Evolutionary conservation across 768 basidiomycete genomes (phyloP), one percentile per base, ranked within the genome.

Genomic region (Exidia glandulosa): DNA sequence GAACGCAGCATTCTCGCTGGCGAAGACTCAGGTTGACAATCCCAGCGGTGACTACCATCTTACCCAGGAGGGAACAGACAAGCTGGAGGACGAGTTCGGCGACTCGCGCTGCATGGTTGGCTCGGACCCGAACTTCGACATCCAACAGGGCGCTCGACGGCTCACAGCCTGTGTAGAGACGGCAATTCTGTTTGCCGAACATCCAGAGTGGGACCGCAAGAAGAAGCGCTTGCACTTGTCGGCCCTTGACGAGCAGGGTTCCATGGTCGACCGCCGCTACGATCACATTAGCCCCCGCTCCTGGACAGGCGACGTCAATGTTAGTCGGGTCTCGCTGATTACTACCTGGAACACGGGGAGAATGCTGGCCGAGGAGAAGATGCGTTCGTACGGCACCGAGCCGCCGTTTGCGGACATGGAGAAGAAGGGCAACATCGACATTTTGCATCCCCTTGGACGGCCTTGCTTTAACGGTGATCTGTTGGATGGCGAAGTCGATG

Each of bases 1-100:
- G 64, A 76, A 76, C 58, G 66, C 60, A 0, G 73, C 60, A 48
- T 76, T 75, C 57, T 76, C 75, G 57, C 66, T 76, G 23, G 74
- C 70, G 0, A 77, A 76, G 58, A 60, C 67, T 16, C 73, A 76
- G 48, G 60, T 69, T 3, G 69, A 76, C 57, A 55, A 69, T 57
- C 71, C 72, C 0, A 59, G 70, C 52, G 64, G 66, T 0, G 32
- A 65, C 32, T 74, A 76, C 57, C 75, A 61, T 56, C 33, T 76
- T 1, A 72, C 73, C 12, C 66, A 75, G 0, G 60, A 76, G 1
- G 75, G 76, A 25, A 76, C 74, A 0, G 72, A 77, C 60, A 64
- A 70, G 0, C 66, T 75, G 1, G 73, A 77, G 58, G 63, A 60
- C 9, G 57, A 72, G 0, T 76, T 74, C 62, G 60, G 64, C 1